Conservation (phyloP, 179 eudicot species). For the Spinacia oleracea region DNA sequence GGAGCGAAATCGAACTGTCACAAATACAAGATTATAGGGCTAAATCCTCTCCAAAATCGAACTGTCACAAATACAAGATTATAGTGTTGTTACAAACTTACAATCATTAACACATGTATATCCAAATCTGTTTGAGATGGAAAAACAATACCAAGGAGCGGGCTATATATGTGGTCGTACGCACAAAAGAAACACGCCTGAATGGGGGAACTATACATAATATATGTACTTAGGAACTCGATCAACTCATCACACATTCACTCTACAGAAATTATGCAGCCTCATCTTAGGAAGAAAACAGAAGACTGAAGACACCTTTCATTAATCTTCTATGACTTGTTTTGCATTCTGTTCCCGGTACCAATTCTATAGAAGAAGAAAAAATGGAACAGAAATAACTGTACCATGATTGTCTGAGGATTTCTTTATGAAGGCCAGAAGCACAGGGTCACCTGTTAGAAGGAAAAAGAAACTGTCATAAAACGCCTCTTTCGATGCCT, state of each 20-base stretch:
- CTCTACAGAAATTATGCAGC: neutral
- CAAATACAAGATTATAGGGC: neutral
- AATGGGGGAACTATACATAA: constrained; percentile 14
- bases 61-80: too few species aligned
- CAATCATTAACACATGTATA: neutral
- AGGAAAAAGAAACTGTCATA: neutral
- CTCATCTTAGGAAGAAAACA: neutral
- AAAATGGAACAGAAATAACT: neutral
- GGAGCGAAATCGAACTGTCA: neutral
- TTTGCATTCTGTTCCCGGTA: constrained; percentile 14
- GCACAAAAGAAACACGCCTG: neutral
- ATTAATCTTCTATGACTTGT: neutral
- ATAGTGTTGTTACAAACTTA: neutral
- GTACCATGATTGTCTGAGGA: neutral
- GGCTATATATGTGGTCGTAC: neutral
- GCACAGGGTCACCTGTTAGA: constrained; percentile 62
- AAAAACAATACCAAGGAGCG: neutral
- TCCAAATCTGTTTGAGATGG: neutral
- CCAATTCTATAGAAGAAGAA: constrained; percentile 8
- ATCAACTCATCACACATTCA: too few species aligned
- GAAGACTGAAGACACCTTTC: neutral
- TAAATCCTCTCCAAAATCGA: neutral
- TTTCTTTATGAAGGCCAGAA: constrained; percentile 58
- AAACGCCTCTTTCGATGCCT: neutral
- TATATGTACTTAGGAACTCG: constrained; percentile 6